A percentile compares a stretch with the other conserved stretches of the same genome.
These are phyloP conservation scores for Bidens hawaiensis DNA, from an alignment of 140 eudicot species.

Conservation along the genomic window DNA sequence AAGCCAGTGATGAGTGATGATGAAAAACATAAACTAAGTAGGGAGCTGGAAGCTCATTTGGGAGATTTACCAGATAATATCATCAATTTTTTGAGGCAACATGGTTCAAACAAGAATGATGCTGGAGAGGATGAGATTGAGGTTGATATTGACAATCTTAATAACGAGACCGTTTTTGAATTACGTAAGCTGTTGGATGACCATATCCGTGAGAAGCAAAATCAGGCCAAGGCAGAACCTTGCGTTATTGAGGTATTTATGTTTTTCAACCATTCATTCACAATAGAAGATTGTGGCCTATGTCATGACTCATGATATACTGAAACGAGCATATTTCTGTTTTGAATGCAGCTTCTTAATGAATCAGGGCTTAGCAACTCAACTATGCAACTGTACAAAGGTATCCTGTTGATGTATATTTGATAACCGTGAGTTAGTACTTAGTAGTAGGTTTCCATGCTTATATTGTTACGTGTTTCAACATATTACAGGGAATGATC, in stretches of 20 bases:
- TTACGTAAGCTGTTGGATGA: constrained; percentile 69
- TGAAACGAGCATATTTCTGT: constrained; percentile 10
- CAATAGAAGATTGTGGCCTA: not conserved
- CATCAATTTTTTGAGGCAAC: constrained; percentile 53
- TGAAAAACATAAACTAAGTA: constrained; percentile 50
- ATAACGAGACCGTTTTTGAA: constrained; percentile 44
- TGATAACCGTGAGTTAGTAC: not conserved
- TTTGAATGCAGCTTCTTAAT: constrained; percentile 51
- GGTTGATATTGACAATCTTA: constrained; percentile 67
- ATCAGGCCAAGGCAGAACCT: constrained; percentile 50
- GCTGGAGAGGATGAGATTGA: constrained; percentile 79
- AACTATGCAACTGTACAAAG: constrained; percentile 67
- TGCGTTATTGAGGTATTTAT: constrained; percentile 73
- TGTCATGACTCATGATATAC: constrained; percentile 10
- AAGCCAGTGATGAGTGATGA: constrained; percentile 52
- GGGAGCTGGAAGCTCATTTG: constrained; percentile 45
- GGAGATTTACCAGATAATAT: constrained; percentile 60
- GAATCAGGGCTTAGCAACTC: constrained; percentile 85
- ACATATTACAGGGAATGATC: constrained; percentile 46
- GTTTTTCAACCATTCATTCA: constrained; percentile 1
- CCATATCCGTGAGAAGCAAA: constrained; percentile 41
- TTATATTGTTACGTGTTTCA: constrained; percentile 5
- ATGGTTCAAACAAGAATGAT: constrained; percentile 46
- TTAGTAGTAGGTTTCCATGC: not conserved
- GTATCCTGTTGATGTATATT: constrained; percentile 21